Evolutionary conservation across 352 stramenopile species (phyloP), one percentile per base, ranked within the genome.

Genomic region (Phytopythium mirpurense): DNA sequence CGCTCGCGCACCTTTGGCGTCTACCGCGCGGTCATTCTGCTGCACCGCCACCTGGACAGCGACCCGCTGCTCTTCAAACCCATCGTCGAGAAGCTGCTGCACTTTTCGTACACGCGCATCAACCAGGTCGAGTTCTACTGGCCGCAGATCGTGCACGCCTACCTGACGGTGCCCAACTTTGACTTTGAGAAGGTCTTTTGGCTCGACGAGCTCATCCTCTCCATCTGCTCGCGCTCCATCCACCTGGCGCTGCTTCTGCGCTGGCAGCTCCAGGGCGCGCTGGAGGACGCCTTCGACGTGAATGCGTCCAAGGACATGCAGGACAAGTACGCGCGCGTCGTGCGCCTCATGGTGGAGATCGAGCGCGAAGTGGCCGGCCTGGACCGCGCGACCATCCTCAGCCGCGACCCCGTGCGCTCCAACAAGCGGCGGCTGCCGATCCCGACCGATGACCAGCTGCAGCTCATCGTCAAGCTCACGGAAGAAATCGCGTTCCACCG

Each of bases 41-140:
- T 96, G 51, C 82, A 94, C 54, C 83, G 86, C 24, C 71, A 95
- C 50, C 60, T 94, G 56, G 83, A 96, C 54, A 92, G 77, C 58
- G 83, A 92, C 43, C 83, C 86, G 26, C 61, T 94, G 32, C 46
- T 94, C 6, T 94, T 94, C 62, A 93, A 95, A 63, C 85, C 83
- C 32, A 90, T 93, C 37, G 78, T 93, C 44, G 83, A 93, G 52
- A 86, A 85, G 26, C 48, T 95, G 49, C 63, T 91, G 6, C 75
- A 93, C 32, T 93, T 93, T 57, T 92, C 83, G 38, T 93, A 93
- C 68, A 89, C 83, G 26, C 73, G 85, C 23, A 93, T 96, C 61
- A 94, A 94, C 56, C 80, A 96, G 65, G 81, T 96, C 42, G 88
- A 96, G 59, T 96, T 96, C 56, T 96, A 95, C 59, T 95, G 84